A percentile compares a stretch with the other conserved stretches of the same genome.
These are phyloP conservation scores for Leishmania amazonensis DNA, from an alignment of 208 protist species.

Conservation along the genomic window DNA sequence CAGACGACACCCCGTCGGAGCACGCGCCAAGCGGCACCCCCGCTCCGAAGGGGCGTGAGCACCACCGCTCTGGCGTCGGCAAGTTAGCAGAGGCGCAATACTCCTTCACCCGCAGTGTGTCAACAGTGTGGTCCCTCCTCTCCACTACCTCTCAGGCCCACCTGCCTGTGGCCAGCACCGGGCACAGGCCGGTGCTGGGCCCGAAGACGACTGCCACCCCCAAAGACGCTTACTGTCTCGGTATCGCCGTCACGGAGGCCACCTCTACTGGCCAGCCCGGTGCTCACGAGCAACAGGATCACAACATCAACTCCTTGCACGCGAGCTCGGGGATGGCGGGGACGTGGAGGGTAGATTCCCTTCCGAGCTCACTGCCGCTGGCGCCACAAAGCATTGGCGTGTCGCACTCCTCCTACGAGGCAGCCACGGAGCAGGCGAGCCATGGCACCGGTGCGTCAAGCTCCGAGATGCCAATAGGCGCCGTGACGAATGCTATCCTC, in stretches of 20 bases:
- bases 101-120: not conserved
- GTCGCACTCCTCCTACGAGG: conserved; percentile 3
- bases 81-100: not conserved
- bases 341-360: not conserved
- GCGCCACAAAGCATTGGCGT: not conserved
- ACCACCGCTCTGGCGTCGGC: not conserved
- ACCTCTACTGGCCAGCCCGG: not conserved
- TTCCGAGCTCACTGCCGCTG: conserved; percentile 5
- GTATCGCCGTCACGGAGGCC: not conserved
- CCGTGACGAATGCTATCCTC: not conserved
- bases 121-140: conserved; percentile 23
- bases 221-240: not conserved
- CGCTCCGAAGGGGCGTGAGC: not conserved
- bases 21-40: not conserved
- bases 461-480: not conserved
- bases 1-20: not conserved
- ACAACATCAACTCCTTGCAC: not conserved
- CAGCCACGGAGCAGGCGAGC: not conserved
- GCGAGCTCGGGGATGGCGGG: not conserved
- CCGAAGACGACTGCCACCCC: not conserved
- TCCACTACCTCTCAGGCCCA: conserved; percentile 16
- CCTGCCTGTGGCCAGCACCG: not conserved
- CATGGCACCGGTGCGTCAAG: not conserved
- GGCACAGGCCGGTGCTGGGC: not conserved
- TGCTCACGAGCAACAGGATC: not conserved